These are phyloP conservation scores for Lichtheimia corymbifera DNA, from an alignment of 371 early-diverging fungal genomes.

Conservation along the genomic window DNA sequence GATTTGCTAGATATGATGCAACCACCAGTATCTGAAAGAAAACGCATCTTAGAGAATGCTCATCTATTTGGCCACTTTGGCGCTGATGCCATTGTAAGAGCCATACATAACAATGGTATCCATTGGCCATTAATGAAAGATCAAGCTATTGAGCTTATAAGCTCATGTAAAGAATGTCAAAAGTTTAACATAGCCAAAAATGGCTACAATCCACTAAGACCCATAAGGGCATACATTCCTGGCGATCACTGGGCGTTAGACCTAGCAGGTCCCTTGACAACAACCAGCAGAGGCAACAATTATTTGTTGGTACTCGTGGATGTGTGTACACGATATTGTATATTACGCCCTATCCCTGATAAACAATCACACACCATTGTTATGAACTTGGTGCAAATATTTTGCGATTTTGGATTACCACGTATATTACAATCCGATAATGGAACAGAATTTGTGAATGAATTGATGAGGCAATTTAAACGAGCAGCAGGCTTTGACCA, in stretches of 20 bases:
- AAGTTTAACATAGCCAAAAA: not conserved
- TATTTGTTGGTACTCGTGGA: slow-evolving; percentile 15
- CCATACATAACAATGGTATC: no score
- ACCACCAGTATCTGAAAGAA: no score
- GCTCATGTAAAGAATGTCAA: no score
- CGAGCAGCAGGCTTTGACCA: not conserved
- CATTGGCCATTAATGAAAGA: no score
- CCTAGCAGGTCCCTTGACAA: not conserved
- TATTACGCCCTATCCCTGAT: not conserved
- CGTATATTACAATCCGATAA: not conserved
- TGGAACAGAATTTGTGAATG: not conserved
- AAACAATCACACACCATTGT: not conserved
- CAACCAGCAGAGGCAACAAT: not conserved
- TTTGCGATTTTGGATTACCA: not conserved
- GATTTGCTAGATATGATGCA: not conserved
- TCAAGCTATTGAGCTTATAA: no score
- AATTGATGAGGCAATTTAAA: not conserved
- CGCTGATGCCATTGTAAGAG: no score
- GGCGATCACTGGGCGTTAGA: slow-evolving; percentile 19
- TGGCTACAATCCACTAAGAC: slow-evolving; percentile 17
- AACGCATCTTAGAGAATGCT: no score
- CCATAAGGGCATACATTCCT: slow-evolving; percentile 13
- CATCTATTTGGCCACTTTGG: no score
- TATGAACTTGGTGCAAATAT: not conserved
- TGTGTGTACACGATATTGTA: not conserved